Conservation (phyloP, 345 rosid genomes). For the Gossypium sturtianum region DNA sequence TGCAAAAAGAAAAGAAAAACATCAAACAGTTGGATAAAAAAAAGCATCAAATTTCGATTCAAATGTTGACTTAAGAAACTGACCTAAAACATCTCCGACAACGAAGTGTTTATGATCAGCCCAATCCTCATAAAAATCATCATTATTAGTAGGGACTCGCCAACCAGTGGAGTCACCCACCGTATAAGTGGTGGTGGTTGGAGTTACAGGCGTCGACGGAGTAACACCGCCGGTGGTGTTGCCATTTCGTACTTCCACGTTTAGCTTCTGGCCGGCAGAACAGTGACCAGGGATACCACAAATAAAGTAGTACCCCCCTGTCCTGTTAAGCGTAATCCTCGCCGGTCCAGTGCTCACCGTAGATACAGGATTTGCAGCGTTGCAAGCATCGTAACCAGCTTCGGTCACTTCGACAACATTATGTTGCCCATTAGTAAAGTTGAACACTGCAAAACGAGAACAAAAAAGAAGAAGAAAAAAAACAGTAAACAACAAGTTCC, state of each 20-base stretch:
- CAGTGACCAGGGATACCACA: constrained; percentile 29
- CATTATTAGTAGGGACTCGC: constrained; percentile 7
- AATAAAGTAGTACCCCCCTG: constrained; percentile 28
- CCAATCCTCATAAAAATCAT: constrained; percentile 31
- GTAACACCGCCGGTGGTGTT: neutral
- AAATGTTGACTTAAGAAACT: neutral
- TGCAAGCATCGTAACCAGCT: constrained; percentile 26
- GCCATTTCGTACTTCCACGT: neutral
- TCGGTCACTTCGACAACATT: constrained; percentile 32
- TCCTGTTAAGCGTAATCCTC: constrained; percentile 20
- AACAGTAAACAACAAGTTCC: neutral
- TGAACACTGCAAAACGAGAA: constrained; percentile 22
- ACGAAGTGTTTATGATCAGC: constrained; percentile 18
- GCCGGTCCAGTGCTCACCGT: constrained; percentile 13
- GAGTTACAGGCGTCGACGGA: neutral
- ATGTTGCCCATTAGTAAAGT: constrained; percentile 22
- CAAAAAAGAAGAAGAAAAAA: neutral
- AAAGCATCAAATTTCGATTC: neutral
- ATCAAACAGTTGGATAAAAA: neutral
- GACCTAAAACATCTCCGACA: constrained; percentile 37
- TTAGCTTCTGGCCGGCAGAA: constrained; percentile 23
- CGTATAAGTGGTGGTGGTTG: neutral
- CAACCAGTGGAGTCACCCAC: constrained; percentile 40
- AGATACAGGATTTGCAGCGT: constrained; percentile 8
- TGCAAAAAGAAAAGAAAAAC: constrained; percentile 4